Conservation (phyloP, 2,329 filamentous ascomycete genomes). For the Chaetomium sp. region DNA sequence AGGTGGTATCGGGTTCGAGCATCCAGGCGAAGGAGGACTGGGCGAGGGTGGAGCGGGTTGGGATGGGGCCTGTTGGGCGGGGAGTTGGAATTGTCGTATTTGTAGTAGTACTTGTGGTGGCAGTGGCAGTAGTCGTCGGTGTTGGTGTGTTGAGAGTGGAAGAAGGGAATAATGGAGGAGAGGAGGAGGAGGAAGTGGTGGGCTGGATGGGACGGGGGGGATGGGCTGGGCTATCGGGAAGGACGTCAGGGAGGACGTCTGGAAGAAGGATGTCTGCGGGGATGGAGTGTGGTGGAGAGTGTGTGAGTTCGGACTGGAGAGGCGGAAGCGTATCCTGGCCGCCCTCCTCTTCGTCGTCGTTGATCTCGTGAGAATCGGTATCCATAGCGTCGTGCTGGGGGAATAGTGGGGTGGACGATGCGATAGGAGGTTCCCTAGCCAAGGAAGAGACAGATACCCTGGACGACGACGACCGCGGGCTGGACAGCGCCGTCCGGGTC, state of each 20-base stretch:
- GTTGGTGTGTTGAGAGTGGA: not conserved
- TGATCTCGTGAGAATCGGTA: conserved; percentile 15
- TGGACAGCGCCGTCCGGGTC: conserved; percentile 19
- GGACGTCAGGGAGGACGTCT: conserved; percentile 3
- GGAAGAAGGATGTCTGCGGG: not conserved
- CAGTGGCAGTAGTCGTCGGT: not conserved
- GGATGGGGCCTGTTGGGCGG: conserved; percentile 38
- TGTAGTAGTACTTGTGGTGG: not conserved
- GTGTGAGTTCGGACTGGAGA: conserved; percentile 8
- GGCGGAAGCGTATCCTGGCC: not conserved
- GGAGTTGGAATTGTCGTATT: not conserved
- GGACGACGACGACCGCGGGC: conserved; percentile 12
- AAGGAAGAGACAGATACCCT: conserved; percentile 10
- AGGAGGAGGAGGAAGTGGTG: no score
- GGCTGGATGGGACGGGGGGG: no score
- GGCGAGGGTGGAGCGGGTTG: conserved; percentile 59
- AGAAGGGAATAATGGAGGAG: not conserved
- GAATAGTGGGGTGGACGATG: not conserved
- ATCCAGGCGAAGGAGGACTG: conserved; percentile 77
- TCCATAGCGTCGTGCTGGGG: conserved; percentile 24
- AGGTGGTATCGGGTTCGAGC: conserved; percentile 51
- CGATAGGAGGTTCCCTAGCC: conserved; percentile 16
- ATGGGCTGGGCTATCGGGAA: not conserved
- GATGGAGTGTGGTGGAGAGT: not conserved
- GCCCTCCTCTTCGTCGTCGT: conserved; percentile 6